Conservation (phyloP, 192 early-diverging fungal species). For the Gigaspora rosea region DNA sequence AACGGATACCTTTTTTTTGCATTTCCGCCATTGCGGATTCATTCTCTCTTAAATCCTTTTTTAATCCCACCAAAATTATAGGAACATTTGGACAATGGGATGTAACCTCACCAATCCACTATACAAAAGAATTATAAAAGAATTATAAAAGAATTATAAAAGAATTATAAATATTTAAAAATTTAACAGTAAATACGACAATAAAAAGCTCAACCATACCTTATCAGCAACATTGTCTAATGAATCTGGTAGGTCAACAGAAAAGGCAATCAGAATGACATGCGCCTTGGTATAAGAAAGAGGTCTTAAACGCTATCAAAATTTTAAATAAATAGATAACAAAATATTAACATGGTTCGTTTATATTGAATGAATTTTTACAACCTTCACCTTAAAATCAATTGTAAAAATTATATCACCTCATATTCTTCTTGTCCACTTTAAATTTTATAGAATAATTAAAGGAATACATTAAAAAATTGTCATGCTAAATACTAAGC, state of each 20-base stretch:
- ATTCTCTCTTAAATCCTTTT: slow-evolving; percentile 87
- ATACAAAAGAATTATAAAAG: neutral
- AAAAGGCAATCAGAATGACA: slow-evolving; percentile 92
- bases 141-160: too few relatives aligned
- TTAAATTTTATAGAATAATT: neutral
- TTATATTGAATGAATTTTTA: neutral
- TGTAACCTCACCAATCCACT: slow-evolving; percentile 89
- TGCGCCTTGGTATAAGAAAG: slow-evolving; percentile 93
- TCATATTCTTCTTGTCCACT: slow-evolving; percentile 67
- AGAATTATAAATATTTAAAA: neutral
- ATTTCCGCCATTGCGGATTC: slow-evolving; percentile 66
- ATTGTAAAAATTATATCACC: slow-evolving; percentile 11
- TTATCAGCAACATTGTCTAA: slow-evolving; percentile 81
- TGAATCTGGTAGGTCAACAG: slow-evolving; percentile 79
- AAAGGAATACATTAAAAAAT: neutral
- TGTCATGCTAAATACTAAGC: neutral
- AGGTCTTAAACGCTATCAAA: slow-evolving; percentile 79
- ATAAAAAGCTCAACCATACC: slow-evolving; percentile 33
- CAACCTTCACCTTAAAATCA: neutral
- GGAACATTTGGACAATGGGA: slow-evolving; percentile 83
- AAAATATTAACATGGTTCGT: neutral
- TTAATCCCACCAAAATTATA: slow-evolving; percentile 85
- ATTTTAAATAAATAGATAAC: neutral
- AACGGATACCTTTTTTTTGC: slow-evolving; percentile 62
- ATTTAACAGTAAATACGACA: neutral